These are phyloP conservation scores for Pilatotrama ljubarskyi DNA, from an alignment of 768 basidiomycete genomes.

Conservation along the genomic window DNA sequence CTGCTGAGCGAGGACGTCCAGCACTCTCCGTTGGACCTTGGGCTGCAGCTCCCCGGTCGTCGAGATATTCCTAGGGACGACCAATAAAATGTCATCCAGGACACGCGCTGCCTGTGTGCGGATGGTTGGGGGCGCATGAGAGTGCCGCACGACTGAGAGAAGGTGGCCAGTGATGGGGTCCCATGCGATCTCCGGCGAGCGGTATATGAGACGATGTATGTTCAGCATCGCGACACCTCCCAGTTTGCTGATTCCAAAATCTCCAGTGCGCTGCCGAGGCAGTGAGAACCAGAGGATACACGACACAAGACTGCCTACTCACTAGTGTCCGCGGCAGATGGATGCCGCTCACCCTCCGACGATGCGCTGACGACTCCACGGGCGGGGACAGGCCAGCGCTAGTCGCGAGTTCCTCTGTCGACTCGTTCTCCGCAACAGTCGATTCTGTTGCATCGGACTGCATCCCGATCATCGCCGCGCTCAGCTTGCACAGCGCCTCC, in stretches of 20 bases:
- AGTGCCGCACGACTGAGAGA: constrained; percentile 69
- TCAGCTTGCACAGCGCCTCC: constrained; percentile 77
- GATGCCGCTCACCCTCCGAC: constrained; percentile 85
- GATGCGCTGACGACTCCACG: constrained; percentile 49
- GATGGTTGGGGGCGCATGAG: constrained; percentile 70
- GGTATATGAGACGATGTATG: constrained; percentile 82
- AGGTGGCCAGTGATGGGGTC: constrained; percentile 78
- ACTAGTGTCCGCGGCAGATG: constrained; percentile 79
- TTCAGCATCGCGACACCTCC: constrained; percentile 81
- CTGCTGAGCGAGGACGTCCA: constrained; percentile 84
- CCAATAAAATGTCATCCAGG: constrained; percentile 78
- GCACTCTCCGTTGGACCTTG: constrained; percentile 75
- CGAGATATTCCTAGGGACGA: constrained; percentile 72
- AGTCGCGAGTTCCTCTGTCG: constrained; percentile 40
- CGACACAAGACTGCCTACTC: constrained; percentile 30
- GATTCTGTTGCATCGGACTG: constrained; percentile 49
- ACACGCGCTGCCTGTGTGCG: constrained; percentile 88
- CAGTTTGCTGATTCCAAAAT: constrained; percentile 90
- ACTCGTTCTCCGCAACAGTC: constrained; percentile 35
- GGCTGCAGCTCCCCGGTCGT: constrained; percentile 62
- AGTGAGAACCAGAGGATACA: neutral
- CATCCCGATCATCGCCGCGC: constrained; percentile 92
- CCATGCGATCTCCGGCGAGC: constrained; percentile 86
- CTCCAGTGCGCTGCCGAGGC: constrained; percentile 70
- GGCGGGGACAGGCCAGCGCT: constrained; percentile 36